These are phyloP conservation scores for Glebionis coronaria DNA, from an alignment of 129 eudicot species.

Conservation along the genomic window DNA sequence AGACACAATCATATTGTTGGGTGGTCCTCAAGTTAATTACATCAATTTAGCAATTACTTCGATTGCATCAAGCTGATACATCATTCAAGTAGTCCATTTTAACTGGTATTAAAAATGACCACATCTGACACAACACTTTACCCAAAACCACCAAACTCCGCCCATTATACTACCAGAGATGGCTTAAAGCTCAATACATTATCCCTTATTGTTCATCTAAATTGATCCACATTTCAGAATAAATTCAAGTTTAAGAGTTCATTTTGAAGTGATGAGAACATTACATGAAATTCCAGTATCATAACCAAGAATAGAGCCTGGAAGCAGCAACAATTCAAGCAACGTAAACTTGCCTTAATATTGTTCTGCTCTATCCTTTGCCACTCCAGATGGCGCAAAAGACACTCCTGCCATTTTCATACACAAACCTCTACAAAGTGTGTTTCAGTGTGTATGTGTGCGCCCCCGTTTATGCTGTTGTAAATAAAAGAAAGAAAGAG, in stretches of 20 bases:
- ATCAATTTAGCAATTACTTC: neutral
- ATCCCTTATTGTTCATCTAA: neutral
- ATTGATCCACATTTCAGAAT: neutral
- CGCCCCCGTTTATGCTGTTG: too few species aligned
- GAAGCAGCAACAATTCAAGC: conserved; percentile 82
- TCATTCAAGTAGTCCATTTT: too few species aligned
- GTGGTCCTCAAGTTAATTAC: neutral
- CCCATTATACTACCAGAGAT: neutral
- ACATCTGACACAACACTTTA: too few species aligned
- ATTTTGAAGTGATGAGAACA: neutral
- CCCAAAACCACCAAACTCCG: too few species aligned
- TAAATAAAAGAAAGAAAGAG: too few species aligned
- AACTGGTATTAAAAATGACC: neutral
- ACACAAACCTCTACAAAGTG: conserved; percentile 1
- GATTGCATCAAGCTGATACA: neutral
- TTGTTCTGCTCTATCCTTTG: conserved; percentile 65
- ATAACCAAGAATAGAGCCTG: conserved; percentile 75
- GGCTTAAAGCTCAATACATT: too few species aligned
- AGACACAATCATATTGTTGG: neutral
- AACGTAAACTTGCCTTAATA: conserved; percentile 62
- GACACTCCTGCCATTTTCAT: too few species aligned
- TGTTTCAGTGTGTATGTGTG: too few species aligned
- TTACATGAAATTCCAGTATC: conserved; percentile 80
- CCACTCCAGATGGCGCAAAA: conserved; percentile 59
- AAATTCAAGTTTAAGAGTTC: neutral